These are phyloP conservation scores for Epichloe glyceriae DNA, from an alignment of 2,329 filamentous ascomycete genomes.

Conservation along the genomic window DNA sequence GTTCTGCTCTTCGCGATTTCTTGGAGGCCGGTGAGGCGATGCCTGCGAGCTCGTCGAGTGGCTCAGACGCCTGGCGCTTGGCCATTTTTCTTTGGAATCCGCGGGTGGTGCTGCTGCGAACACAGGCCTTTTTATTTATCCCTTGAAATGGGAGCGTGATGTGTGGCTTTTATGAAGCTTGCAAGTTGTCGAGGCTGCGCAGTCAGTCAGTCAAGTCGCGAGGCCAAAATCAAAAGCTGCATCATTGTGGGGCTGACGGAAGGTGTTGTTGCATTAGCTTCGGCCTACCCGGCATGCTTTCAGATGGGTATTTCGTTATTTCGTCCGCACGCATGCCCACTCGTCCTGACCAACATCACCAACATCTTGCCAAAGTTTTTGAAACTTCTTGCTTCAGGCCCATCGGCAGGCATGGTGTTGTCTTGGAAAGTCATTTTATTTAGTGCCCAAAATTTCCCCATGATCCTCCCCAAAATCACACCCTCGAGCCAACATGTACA, in stretches of 20 bases:
- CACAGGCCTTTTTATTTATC: not conserved
- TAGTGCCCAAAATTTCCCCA: not conserved
- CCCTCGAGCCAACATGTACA: not conserved
- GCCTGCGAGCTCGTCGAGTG: conserved; percentile 42
- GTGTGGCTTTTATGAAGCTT: not conserved
- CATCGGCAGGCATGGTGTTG: too few species aligned
- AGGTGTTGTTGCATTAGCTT: not conserved
- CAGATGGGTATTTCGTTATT: too few species aligned
- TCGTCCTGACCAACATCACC: too few species aligned
- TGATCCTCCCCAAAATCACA: not conserved
- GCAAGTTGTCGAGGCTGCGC: not conserved
- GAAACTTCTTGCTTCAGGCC: too few species aligned
- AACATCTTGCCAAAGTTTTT: too few species aligned
- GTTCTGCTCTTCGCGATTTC: conserved; percentile 39
- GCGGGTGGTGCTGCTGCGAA: not conserved
- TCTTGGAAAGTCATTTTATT: too few species aligned
- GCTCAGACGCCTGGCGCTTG: conserved; percentile 48
- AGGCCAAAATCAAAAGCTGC: conserved; percentile 5
- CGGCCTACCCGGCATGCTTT: not conserved
- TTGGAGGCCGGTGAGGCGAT: conserved; percentile 47
- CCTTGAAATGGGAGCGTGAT: not conserved
- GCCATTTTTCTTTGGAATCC: conserved; percentile 15
- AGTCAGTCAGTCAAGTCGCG: not conserved
- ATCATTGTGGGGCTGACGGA: conserved; percentile 5
- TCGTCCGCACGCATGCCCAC: too few species aligned